Percentiles rank a stretch among this genome's conserved stretches.
Evolutionary conservation across 176 grass and related monocot genomes (phyloP).

Genomic region (Rhynchospora breviuscula): DNA sequence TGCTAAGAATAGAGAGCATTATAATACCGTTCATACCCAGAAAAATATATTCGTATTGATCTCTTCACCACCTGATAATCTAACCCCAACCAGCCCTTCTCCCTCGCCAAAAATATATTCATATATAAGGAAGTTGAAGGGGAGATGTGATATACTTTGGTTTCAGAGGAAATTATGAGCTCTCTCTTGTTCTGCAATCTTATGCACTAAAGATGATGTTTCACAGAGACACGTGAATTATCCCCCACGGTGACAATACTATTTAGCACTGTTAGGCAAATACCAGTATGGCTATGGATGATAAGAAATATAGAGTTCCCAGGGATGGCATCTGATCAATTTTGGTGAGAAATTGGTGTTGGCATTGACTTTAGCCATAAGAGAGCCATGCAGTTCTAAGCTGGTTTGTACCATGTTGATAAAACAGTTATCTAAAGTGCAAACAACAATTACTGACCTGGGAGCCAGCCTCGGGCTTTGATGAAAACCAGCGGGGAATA

Average conservation of each 20-base stretch:
- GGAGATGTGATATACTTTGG: neutral
- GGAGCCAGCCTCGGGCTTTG: neutral
- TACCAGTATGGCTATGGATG: neutral
- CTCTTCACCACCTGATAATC: neutral
- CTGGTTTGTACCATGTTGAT: neutral
- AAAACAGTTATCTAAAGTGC: neutral
- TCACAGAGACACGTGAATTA: neutral
- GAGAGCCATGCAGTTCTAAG: neutral
- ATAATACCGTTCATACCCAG: neutral
- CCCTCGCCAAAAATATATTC: neutral
- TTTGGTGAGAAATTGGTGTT: neutral
- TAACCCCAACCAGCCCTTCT: neutral
- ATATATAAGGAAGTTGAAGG: neutral
- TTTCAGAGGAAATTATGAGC: neutral
- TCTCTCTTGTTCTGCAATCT: neutral
- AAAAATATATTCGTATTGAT: neutral
- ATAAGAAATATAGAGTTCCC: neutral
- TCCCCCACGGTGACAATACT: neutral
- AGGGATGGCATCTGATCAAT: neutral
- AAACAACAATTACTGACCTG: constrained; percentile 10
- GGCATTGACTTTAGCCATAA: neutral
- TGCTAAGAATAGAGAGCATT: neutral
- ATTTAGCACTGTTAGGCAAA: neutral
- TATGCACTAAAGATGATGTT: neutral
- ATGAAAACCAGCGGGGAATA: constrained; percentile 27